These are phyloP conservation scores for Tuber brumale DNA, from an alignment of 495 filamentous ascomycete species.

Conservation along the genomic window DNA sequence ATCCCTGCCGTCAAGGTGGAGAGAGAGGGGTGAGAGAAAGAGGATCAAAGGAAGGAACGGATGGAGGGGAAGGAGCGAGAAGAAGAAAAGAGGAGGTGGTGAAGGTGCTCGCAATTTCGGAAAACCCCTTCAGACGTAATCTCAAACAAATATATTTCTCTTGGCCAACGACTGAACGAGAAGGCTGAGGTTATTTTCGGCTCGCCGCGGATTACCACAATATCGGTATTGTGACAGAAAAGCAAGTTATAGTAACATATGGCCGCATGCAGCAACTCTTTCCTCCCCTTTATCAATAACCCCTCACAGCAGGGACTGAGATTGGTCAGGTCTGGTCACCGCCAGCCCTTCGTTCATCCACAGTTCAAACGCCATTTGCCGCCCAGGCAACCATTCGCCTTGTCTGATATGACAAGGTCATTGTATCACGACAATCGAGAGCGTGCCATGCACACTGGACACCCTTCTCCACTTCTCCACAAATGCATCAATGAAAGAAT, in stretches of 20 bases:
- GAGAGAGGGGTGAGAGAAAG: constrained; percentile 11
- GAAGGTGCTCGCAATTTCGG: constrained; percentile 1
- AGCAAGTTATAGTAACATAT: constrained; percentile 1
- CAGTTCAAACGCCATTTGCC: background rate
- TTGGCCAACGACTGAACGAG: constrained; percentile 1
- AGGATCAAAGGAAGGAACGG: constrained; percentile 5
- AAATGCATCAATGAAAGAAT: background rate
- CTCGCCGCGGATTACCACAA: background rate
- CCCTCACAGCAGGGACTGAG: background rate
- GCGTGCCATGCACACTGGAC: background rate
- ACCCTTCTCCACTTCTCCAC: background rate
- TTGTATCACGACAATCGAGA: background rate
- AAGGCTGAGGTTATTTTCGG: constrained; percentile 1
- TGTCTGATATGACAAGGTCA: background rate
- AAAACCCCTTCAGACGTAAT: constrained; percentile 3
- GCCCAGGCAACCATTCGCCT: constrained; percentile 1
- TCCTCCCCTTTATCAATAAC: background rate
- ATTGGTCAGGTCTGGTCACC: background rate
- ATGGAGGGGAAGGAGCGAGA: constrained; percentile 4
- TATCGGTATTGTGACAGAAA: background rate
- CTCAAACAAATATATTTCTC: constrained; percentile 1
- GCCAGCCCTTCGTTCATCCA: background rate
- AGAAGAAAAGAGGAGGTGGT: constrained; percentile 22
- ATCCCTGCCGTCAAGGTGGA: constrained; percentile 8
- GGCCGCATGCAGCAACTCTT: background rate